These are phyloP conservation scores for Sicyos edulis DNA, from an alignment of 306 rosid genomes.

Conservation along the genomic window DNA sequence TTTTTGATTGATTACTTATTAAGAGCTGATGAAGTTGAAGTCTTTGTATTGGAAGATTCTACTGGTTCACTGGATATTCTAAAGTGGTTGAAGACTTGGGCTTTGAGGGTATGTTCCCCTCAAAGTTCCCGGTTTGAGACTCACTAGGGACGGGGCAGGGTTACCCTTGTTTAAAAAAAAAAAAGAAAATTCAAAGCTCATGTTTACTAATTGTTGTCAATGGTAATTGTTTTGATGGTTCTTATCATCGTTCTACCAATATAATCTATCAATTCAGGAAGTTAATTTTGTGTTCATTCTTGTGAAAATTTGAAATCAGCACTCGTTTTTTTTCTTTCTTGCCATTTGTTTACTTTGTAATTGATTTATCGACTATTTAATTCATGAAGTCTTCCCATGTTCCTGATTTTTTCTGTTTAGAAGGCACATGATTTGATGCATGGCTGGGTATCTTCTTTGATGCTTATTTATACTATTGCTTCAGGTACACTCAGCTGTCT, in stretches of 20 bases:
- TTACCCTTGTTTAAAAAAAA: too few species aligned
- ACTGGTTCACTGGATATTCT: too few species aligned
- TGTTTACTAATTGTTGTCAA: constrained; percentile 2
- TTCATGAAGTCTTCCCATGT: too few species aligned
- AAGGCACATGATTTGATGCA: too few species aligned
- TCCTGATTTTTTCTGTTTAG: too few species aligned
- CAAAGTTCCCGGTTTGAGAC: too few species aligned
- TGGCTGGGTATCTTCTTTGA: too few species aligned
- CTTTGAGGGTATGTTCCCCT: too few species aligned
- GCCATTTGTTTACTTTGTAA: neutral
- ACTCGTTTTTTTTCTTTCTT: neutral
- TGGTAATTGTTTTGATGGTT: constrained; percentile 20
- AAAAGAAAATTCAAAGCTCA: neutral
- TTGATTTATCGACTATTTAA: neutral
- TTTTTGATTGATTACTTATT: neutral
- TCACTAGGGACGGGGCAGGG: too few species aligned
- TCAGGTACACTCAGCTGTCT: neutral
- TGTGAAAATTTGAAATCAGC: neutral
- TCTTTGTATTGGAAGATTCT: constrained; percentile 13
- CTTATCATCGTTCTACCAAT: neutral
- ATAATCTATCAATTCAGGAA: neutral
- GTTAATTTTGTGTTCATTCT: neutral
- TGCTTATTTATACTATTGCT: too few species aligned
- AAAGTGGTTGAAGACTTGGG: too few species aligned
- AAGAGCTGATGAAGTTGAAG: constrained; percentile 16